Base-by-base conservation (phyloP, 2,329 filamentous ascomycete genomes). In the Alternaria triticimaculans region DNA sequence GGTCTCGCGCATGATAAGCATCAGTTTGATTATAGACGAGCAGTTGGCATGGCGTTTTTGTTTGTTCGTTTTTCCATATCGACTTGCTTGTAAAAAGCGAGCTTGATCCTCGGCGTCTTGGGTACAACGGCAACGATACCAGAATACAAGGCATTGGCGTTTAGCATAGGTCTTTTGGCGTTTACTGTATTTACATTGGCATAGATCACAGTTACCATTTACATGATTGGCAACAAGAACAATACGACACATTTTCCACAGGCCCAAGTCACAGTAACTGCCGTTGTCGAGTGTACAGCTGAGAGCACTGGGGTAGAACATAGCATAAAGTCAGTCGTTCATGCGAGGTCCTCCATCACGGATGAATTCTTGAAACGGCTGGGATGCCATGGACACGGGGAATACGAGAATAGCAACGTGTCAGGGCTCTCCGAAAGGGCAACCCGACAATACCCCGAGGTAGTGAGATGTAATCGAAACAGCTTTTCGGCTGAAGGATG, bases 291-390 rank as follows among this genome's bases (percentile, higher is more conserved):
- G 23, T 25, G 20, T n/a, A 9, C 23, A 21, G 37, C 30, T 41
- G 20, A 37, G 20, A 46, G 30, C 14, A 20, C 49, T 14, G 5
- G 53, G 58, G 9, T 33, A 46, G n/a, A 28, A 14, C 30, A 15
- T 21, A n/a, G 53, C 59, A 67, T 55, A 46, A 64, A 62, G 55
- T 25, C 25, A 20, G 30, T 28, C 20, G 43, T 58, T 62, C 54
- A 65, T 58, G 59, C 56, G 25, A 46, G 20, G 41, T 50, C 56
- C 58, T 55, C 56, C 10, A 33, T 45, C n/a, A 23, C 26, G 25
- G 46, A 41, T 57, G 28, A 15, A 33, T 20, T 51, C 43, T 45
- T 51, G 60, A 60, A 60, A 63, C 56, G 45, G 30, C 46, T 20
- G 50, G 56, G 48, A 23, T 33, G 37, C 46, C 48, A 18, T 55